Conservation (phyloP, 176 grass and related monocot species). For the Typha latifolia region DNA sequence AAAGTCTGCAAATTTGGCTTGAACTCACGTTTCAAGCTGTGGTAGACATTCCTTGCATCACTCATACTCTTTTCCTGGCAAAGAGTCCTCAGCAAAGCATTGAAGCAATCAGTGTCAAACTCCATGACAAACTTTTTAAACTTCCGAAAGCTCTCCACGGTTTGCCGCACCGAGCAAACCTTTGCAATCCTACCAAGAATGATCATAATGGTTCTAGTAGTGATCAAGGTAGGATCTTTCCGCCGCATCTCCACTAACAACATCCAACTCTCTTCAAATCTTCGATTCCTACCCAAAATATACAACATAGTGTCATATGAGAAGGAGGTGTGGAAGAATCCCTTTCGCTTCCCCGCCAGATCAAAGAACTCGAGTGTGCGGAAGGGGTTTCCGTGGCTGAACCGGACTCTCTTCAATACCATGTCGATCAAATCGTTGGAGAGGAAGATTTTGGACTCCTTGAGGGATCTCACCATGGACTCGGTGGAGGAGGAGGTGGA, state of each 20-base stretch:
- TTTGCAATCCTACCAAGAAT: conserved; percentile 79
- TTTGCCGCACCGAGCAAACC: conserved; percentile 72
- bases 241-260: conserved; percentile 30
- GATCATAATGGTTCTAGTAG: conserved; percentile 54
- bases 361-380: conserved; percentile 67
- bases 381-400: conserved; percentile 67
- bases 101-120: conserved; percentile 47
- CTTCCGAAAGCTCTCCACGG: conserved; percentile 58
- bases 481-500: conserved; percentile 46
- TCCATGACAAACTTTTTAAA: conserved; percentile 38
- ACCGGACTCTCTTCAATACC: conserved; percentile 66
- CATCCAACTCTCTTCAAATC: conserved; percentile 50
- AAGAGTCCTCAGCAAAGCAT: conserved; percentile 73
- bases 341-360: conserved; percentile 30
- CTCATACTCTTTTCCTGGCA: conserved; percentile 95
- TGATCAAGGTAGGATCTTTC: conserved; percentile 41
- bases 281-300: conserved; percentile 60
- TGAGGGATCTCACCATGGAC: conserved; percentile 35
- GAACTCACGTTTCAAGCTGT: conserved; percentile 78
- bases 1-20: conserved; percentile 57
- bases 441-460: conserved; percentile 31
- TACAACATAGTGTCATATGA: conserved; percentile 79
- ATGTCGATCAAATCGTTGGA: conserved; percentile 50
- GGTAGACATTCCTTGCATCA: conserved; percentile 77
- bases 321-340: conserved; percentile 51